Evolutionary conservation across 129 eudicot genomes (phyloP), one percentile per base, ranked within the genome.

Genomic region (Logfia minima): DNA sequence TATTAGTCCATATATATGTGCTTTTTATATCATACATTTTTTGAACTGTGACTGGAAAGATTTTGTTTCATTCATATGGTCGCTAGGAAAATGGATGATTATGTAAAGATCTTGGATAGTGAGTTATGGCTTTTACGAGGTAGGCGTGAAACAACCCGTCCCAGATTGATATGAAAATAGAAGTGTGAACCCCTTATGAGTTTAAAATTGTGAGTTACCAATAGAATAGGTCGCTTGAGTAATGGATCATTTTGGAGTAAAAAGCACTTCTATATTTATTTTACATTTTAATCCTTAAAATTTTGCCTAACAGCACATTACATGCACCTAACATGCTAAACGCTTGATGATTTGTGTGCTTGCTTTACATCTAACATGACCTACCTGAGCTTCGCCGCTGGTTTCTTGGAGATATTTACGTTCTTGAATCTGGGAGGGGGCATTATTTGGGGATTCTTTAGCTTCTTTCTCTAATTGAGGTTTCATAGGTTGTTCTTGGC

Each of bases 401-500:
- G 26, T 31, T 75, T 51, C 65, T 26, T n/a, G 32, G 26, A 68
- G 59, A 60, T 75, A 43, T 67, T 74, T 80, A 63, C 17, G 84
- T 59, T 74, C 71, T 75, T 81, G 71, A 74, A 63, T 43, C 0
- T 62, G 53, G 32, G 72, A n/a, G 63, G 37, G 7, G 2, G 18
- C 53, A 32, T 69, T 11, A 60, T 45, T 22, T 61, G 5, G 71
- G 24, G 70, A 72, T 43, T 51, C 83, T 21, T 71, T 64, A 64
- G 41, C 70, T 71, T 74, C 79, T 66, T 81, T 76, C 76, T 78
- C 84, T 11, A 56, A 17, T 81, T 81, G 84, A 56, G 84, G 80
- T 81, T 81, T 81, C 80, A 75, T 68, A 75, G 66, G 80, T 68
- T 68, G 80, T 75, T 68, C 72, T 68, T 81, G 84, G 75, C 75